A percentile compares a stretch with the other conserved stretches of the same genome.
phyloP scores from a whole-genome alignment of 768 basidiomycete genomes.

The Pleurotus eryngii region DNA sequence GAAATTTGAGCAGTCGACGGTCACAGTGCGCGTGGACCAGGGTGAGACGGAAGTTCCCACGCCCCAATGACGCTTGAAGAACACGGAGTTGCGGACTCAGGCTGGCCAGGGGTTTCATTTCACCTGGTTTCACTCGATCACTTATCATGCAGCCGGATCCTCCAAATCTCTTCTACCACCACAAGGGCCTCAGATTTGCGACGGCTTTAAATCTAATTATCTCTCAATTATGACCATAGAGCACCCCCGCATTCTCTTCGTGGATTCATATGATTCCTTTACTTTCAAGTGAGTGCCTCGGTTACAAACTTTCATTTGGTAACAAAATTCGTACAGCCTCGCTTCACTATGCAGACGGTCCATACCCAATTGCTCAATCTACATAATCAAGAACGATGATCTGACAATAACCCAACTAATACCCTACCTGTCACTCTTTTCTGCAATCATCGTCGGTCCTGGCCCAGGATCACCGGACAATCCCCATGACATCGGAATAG shows the following conservation, averaged over 20 bases:
- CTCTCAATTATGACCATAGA: slow-evolving; percentile 28
- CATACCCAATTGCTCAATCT: slow-evolving; percentile 57
- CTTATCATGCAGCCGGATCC: slow-evolving; percentile 9
- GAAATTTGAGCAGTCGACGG: neutral
- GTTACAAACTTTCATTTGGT: neutral
- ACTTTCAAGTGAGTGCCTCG: slow-evolving; percentile 71
- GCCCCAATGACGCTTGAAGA: too few relatives aligned
- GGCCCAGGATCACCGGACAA: slow-evolving; percentile 77
- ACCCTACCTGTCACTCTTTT: slow-evolving; percentile 56
- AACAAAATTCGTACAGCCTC: slow-evolving; percentile 41
- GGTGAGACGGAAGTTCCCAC: neutral
- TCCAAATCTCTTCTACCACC: neutral
- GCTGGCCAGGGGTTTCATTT: neutral
- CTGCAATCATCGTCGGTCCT: slow-evolving; percentile 71
- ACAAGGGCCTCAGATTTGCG: neutral
- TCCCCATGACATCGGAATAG: slow-evolving; percentile 60
- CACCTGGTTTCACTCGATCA: too few relatives aligned
- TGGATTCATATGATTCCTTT: slow-evolving; percentile 87
- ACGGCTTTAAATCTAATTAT: neutral
- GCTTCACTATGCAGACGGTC: slow-evolving; percentile 65
- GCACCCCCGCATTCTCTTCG: slow-evolving; percentile 56
- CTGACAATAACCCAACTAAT: slow-evolving; percentile 47
- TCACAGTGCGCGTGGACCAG: neutral
- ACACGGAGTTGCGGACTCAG: neutral
- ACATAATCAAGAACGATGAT: slow-evolving; percentile 74